Conservation (phyloP, 139 green algal species). For the Picochlorum sp. region DNA sequence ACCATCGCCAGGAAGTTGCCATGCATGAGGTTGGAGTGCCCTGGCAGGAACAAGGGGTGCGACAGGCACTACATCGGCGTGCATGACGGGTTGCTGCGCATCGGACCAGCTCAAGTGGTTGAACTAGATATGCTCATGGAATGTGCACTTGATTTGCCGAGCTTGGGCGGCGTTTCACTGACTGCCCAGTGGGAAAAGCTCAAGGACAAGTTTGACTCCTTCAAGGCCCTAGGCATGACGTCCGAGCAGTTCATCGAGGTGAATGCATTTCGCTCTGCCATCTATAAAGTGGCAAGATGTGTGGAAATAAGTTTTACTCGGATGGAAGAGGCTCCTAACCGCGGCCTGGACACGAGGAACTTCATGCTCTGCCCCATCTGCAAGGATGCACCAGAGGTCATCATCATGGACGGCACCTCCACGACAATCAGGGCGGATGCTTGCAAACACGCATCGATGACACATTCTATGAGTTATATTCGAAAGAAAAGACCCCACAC, state of each 20-base stretch:
- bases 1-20: too few relatives aligned
- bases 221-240: background rate
- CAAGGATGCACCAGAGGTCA: background rate
- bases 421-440: background rate
- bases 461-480: background rate
- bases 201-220: background rate
- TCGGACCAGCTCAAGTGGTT: too few relatives aligned
- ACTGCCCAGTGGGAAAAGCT: background rate
- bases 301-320: background rate
- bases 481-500: background rate
- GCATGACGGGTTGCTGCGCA: too few relatives aligned
- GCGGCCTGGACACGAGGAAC: background rate
- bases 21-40: too few relatives aligned
- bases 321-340: background rate
- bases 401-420: background rate
- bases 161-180: too few relatives aligned
- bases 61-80: too few relatives aligned
- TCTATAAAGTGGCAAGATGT: background rate
- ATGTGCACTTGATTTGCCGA: too few relatives aligned
- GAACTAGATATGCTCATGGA: too few relatives aligned
- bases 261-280: background rate
- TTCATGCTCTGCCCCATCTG: background rate
- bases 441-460: background rate
- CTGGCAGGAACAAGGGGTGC: too few relatives aligned
- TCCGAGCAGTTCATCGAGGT: background rate